Evolutionary conservation across 495 filamentous ascomycete species (phyloP).

Genomic region (Parachaetomium inaequale): DNA sequence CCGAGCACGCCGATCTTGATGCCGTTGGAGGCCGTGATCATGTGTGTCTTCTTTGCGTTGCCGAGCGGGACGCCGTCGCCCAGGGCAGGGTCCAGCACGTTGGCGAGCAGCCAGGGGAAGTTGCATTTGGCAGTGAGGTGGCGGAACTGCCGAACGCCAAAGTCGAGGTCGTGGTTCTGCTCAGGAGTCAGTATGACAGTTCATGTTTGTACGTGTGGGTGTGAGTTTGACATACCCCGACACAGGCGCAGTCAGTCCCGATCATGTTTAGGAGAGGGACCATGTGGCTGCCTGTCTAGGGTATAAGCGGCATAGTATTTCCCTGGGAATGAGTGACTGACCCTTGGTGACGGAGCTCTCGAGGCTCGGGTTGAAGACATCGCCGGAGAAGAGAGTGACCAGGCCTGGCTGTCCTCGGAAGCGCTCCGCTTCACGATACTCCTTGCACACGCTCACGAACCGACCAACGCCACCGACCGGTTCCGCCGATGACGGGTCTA

Average conservation of each 20-base stretch:
- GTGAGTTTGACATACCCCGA: constrained; percentile 58
- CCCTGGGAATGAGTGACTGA: constrained; percentile 9
- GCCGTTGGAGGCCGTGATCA: constrained; percentile 75
- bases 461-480: constrained; percentile 75
- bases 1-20: constrained; percentile 84
- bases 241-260: constrained; percentile 69
- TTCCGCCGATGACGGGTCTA: constrained; percentile 70
- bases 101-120: constrained; percentile 88
- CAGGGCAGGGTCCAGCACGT: constrained; percentile 74
- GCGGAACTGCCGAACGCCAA: constrained; percentile 76
- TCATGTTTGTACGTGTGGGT: not conserved
- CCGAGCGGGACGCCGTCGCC: constrained; percentile 66
- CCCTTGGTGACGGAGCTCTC: constrained; percentile 86
- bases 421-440: constrained; percentile 60
- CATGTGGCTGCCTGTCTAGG: constrained; percentile 66
- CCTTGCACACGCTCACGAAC: constrained; percentile 71
- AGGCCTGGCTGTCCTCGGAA: constrained; percentile 61
- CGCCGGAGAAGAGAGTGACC: constrained; percentile 83
- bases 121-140: constrained; percentile 68
- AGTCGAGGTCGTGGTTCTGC: constrained; percentile 88
- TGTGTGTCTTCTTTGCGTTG: constrained; percentile 62
- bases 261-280: constrained; percentile 78
- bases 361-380: constrained; percentile 86
- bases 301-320: not conserved
- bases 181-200: not conserved